Conservation (phyloP, 2,329 filamentous ascomycete species). For the Coleophoma crateriformis region DNA sequence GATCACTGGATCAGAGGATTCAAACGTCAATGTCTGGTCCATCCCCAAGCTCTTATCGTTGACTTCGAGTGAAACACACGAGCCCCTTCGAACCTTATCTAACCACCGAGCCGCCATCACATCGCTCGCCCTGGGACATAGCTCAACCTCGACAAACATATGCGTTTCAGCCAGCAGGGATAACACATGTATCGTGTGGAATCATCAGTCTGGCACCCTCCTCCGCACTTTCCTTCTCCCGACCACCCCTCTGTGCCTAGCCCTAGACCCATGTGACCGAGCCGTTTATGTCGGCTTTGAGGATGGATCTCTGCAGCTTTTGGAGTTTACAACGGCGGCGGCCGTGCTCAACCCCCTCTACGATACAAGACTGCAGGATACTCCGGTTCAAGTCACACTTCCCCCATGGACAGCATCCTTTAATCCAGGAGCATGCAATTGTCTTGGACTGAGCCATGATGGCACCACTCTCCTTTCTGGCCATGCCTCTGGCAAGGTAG, state of each 20-base stretch:
- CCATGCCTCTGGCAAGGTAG: slow-evolving; percentile 72
- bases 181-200: slow-evolving; percentile 88
- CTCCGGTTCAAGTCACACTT: slow-evolving; percentile 47
- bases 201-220: slow-evolving; percentile 72
- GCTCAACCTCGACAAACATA: slow-evolving; percentile 69
- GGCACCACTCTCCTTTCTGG: slow-evolving; percentile 75
- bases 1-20: slow-evolving; percentile 76
- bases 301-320: slow-evolving; percentile 72
- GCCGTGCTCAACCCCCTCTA: slow-evolving; percentile 30
- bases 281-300: slow-evolving; percentile 77
- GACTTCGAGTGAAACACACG: slow-evolving; percentile 46
- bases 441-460: slow-evolving; percentile 74
- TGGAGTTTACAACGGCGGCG: slow-evolving; percentile 63
- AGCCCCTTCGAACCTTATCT: slow-evolving; percentile 73
- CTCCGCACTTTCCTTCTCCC: slow-evolving; percentile 80
- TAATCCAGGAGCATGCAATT: slow-evolving; percentile 51
- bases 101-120: slow-evolving; percentile 73
- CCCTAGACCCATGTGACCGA: slow-evolving; percentile 77
- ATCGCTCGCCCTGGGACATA: slow-evolving; percentile 56
- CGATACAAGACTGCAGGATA: slow-evolving; percentile 46
- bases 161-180: slow-evolving; percentile 81
- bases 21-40: slow-evolving; percentile 90
- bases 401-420: slow-evolving; percentile 38
- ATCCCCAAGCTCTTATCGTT: slow-evolving; percentile 65
- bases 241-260: slow-evolving; percentile 63